Evolutionary conservation across 2,329 filamentous ascomycete species (phyloP).

Genomic region (Stylonectria norvegica): DNA sequence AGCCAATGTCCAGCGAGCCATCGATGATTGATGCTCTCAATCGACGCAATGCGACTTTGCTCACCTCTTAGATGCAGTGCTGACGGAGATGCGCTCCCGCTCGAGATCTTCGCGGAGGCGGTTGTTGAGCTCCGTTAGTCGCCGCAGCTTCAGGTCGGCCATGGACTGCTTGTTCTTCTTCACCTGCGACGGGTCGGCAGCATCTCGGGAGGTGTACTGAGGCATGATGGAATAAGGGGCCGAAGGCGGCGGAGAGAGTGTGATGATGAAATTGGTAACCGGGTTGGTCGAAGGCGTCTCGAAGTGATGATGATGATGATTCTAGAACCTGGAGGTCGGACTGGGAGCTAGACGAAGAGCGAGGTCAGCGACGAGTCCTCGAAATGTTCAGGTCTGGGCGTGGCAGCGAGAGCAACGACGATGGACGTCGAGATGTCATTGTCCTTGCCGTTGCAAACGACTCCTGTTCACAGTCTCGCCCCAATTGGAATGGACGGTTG

Average conservation of each 20-base stretch:
- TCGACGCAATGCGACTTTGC: slow-evolving; percentile 22
- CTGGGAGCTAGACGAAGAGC: slow-evolving; percentile 17
- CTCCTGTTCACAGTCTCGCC: slow-evolving; percentile 8
- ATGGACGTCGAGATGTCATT: background rate
- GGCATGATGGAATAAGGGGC: slow-evolving; percentile 49
- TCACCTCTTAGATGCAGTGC: slow-evolving; percentile 85
- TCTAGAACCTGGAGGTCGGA: slow-evolving; percentile 6
- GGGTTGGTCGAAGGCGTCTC: slow-evolving; percentile 14
- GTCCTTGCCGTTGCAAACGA: background rate
- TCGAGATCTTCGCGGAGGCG: slow-evolving; percentile 94
- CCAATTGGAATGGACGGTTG: slow-evolving; percentile 10
- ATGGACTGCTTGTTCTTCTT: slow-evolving; percentile 98
- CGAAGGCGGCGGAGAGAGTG: slow-evolving; percentile 9
- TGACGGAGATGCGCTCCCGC: slow-evolving; percentile 90
- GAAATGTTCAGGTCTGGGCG: slow-evolving; percentile 5
- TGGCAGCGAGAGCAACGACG: slow-evolving; percentile 5
- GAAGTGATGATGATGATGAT: slow-evolving; percentile 5
- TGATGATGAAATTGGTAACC: slow-evolving; percentile 6
- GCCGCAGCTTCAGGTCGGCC: slow-evolving; percentile 94
- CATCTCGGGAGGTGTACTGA: slow-evolving; percentile 64
- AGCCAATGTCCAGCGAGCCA: slow-evolving; percentile 1
- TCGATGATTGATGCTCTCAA: slow-evolving; percentile 3
- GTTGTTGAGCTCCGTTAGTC: slow-evolving; percentile 94
- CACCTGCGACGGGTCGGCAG: slow-evolving; percentile 64
- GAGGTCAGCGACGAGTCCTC: slow-evolving; percentile 12